Base-by-base conservation (phyloP, 768 basidiomycete species). In the Mycena floridula region DNA sequence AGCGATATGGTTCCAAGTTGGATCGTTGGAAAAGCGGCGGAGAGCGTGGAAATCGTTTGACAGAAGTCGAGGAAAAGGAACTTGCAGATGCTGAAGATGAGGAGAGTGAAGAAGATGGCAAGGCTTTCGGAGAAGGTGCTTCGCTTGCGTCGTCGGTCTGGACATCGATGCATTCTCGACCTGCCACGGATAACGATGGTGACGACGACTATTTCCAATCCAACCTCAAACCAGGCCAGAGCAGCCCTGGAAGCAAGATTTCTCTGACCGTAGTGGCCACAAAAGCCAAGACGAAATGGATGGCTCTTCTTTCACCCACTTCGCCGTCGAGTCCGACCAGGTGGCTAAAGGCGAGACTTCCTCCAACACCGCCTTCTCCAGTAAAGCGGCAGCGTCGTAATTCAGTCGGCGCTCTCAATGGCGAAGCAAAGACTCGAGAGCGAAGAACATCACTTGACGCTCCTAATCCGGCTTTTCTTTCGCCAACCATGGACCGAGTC, bases 201-300 rank as follows among this genome's bases (percentile, higher is more conserved):
- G 67, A 71, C 11, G 72, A 76, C 2, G 68, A 69, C 30, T 66
- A 62, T 41, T 68, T 68, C 28, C 54, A 57, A 44, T 56, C 59
- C 35, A 46, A 60, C 40, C 57, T 55, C 4, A 47, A 55, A 42
- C 49, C 52, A 18, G 59, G 38, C 23, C 43, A 42, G 39, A 44
- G 44, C 41, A 30, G 62, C 36, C 55, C 68, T 27, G 54, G 59
- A 27, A 61, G 66, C 59, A 73, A 70, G 28, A 47, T 65, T 15
- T 68, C 67, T 36, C 46, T 74, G 20, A 54, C 60, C 8, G 43
- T 60, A 16, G 70, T 71, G n/a, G 76, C 72, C 7, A 68, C 72
- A 40, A 77, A 73, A 51, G 79, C 74, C 23, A 82, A 80, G 52
- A 58, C 68, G 30, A 77, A 74, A 55, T 81, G 76, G 74, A 55